Evolutionary conservation across 805 yeast genomes (phyloP).

Genomic region (Naumovozyma baii): DNA sequence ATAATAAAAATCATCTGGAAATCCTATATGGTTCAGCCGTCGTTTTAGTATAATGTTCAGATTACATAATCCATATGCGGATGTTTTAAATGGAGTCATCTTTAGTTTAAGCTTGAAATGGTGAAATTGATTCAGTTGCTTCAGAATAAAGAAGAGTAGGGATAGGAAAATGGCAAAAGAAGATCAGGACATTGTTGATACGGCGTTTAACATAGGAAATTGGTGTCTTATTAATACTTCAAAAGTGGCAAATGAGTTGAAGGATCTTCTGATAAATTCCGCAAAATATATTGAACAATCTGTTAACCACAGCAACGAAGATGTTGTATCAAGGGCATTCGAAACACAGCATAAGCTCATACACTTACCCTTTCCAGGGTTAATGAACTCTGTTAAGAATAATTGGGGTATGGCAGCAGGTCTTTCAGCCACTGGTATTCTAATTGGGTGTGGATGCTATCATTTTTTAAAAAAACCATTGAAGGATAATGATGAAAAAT

Average conservation of each 20-base stretch:
- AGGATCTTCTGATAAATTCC: slow-evolving; percentile 6
- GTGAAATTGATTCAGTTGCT: neutral
- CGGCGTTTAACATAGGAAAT: slow-evolving; percentile 16
- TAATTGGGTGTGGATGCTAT: slow-evolving; percentile 10
- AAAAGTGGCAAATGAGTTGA: slow-evolving; percentile 5
- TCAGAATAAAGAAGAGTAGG: neutral
- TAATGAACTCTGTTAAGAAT: neutral
- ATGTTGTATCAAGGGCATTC: neutral
- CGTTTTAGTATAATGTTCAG: too few relatives aligned
- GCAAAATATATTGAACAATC: slow-evolving; percentile 4
- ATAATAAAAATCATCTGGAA: too few relatives aligned
- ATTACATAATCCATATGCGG: too few relatives aligned
- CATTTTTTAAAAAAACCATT: slow-evolving; percentile 9
- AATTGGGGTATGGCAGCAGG: slow-evolving; percentile 13
- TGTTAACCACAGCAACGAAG: neutral
- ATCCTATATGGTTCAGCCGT: too few relatives aligned
- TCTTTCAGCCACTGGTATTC: slow-evolving; percentile 10
- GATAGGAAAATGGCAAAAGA: neutral
- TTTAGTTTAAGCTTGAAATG: too few relatives aligned
- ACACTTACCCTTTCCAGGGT: neutral
- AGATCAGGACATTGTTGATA: slow-evolving; percentile 20
- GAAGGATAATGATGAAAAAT: slow-evolving; percentile 9
- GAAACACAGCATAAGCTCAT: slow-evolving; percentile 1
- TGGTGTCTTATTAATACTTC: slow-evolving; percentile 8
- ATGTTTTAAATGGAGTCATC: too few relatives aligned